Conservation (phyloP, 805 yeast genomes). For the Kregervanrija delftensis region DNA sequence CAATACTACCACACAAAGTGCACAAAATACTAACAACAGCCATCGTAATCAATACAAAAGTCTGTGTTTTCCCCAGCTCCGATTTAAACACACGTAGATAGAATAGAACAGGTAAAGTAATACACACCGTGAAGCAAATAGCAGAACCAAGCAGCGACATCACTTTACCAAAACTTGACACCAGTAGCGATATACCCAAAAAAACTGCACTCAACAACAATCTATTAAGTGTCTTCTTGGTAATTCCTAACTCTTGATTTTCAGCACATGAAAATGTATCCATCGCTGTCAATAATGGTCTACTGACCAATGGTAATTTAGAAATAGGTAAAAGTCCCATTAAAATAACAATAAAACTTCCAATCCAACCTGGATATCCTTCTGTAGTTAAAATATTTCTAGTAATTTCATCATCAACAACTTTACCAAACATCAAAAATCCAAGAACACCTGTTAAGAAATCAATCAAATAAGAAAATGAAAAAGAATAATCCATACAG, state of each 20-base stretch:
- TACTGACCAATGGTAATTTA: slow-evolving; percentile 74
- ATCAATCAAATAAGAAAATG: slow-evolving; percentile 55
- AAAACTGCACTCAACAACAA: slow-evolving; percentile 48
- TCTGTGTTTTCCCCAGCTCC: slow-evolving; percentile 36
- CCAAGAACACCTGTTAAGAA: slow-evolving; percentile 60
- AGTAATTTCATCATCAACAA: slow-evolving; percentile 46
- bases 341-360: slow-evolving; percentile 48
- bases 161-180: slow-evolving; percentile 76
- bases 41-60: slow-evolving; percentile 33
- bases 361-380: slow-evolving; percentile 43
- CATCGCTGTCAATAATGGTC: slow-evolving; percentile 70
- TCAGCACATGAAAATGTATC: slow-evolving; percentile 29
- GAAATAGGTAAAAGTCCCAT: slow-evolving; percentile 83
- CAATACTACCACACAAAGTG: slow-evolving; percentile 56
- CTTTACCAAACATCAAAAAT: slow-evolving; percentile 49
- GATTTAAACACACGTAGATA: slow-evolving; percentile 51
- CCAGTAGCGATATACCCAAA: slow-evolving; percentile 51
- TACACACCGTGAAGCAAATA: slow-evolving; percentile 71
- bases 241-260: slow-evolving; percentile 1
- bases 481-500: slow-evolving; percentile 52
- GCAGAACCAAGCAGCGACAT: slow-evolving; percentile 80
- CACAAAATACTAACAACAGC: slow-evolving; percentile 38
- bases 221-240: slow-evolving; percentile 22
- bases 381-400: slow-evolving; percentile 36
- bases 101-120: slow-evolving; percentile 70